Evolutionary conservation across 108 stramenopile species (phyloP).

Genomic region (Nannochloropsis gaditana): DNA sequence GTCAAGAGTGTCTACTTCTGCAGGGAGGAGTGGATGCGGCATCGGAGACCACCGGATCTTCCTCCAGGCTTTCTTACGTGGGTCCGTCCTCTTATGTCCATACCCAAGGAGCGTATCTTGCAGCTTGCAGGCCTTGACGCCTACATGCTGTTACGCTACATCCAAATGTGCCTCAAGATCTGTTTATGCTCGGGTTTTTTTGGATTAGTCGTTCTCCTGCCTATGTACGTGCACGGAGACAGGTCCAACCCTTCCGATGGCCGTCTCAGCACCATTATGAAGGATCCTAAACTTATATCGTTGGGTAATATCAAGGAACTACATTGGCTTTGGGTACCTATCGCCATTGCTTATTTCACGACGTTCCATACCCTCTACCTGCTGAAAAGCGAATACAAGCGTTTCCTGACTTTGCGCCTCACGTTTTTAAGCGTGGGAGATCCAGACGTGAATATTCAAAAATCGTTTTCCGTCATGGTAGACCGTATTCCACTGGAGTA

Average conservation of each 20-base stretch:
- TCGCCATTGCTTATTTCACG: slow-evolving; percentile 24
- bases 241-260: neutral
- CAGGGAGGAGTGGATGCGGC: neutral
- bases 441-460: slow-evolving; percentile 25
- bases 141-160: slow-evolving; percentile 36
- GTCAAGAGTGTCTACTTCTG: slow-evolving; percentile 23
- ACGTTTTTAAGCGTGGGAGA: slow-evolving; percentile 21
- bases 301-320: neutral
- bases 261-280: slow-evolving; percentile 22
- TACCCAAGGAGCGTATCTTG: slow-evolving; percentile 23
- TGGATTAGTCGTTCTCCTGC: slow-evolving; percentile 27
- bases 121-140: slow-evolving; percentile 34
- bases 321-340: slow-evolving; percentile 27
- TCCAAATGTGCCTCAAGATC: slow-evolving; percentile 21
- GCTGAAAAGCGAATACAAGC: slow-evolving; percentile 27
- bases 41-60: slow-evolving; percentile 26
- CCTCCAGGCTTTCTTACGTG: slow-evolving; percentile 1
- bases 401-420: slow-evolving; percentile 24
- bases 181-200: slow-evolving; percentile 26
- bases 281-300: slow-evolving; percentile 18
- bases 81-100: neutral
- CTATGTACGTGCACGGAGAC: slow-evolving; percentile 25
- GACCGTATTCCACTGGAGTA: slow-evolving; percentile 25
- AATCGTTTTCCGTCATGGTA: slow-evolving; percentile 32
- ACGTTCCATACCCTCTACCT: slow-evolving; percentile 22